Base-by-base conservation (phyloP, 257 asterid species). In the Salvia miltiorrhiza region DNA sequence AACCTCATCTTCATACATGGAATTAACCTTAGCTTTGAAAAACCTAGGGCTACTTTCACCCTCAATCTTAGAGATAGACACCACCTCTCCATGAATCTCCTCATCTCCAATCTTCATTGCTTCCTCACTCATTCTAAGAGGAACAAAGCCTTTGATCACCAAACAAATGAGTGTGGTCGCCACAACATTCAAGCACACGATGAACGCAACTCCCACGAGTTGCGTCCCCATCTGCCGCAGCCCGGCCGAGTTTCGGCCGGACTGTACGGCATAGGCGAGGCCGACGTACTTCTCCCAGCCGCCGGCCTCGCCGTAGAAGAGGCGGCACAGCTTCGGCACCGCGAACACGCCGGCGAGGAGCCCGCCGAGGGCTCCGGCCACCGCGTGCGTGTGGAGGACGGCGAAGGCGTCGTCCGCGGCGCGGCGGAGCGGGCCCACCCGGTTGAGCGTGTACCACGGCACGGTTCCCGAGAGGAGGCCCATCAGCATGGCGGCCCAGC, bases 371-470 rank as follows among this genome's bases (percentile, higher is more conserved):
- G 71, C 60, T 9, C 86, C 89, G 19, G 88, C 81, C 0, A 83
- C 40, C 23, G 92, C 88, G 23, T 86, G 87, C 41, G 87, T 81
- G 68, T 86, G 92, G 76, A 86, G 41, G 77, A 83, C 73, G 26
- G 85, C 79, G 16, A 83, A 79, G 2, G 87, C 73, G 80, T 86
- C 87, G 20, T 83, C n/a, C n/a, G n/a, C 91, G 3, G 79, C 75
- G 1, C 53, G 78, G 48, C 48, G 77, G 1, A 86, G 57, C 7
- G 73, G 56, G 5, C 14, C 8, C 20, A 45, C 12, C 52, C 65
- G 71, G 53, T 40, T 40, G 7, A 76, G 58, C 2, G 77, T 58
- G 71, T 48, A 76, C 77, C 77, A 71, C 0, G 80, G 80, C 2
- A 76, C 0, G 80, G 73, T 71, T 17, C 80, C 74, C 0, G 80